A percentile compares a stretch with the other conserved stretches of the same genome.
Evolutionary conservation across 495 filamentous ascomycete genomes (phyloP).

Genomic region (Xylaria venustula): DNA sequence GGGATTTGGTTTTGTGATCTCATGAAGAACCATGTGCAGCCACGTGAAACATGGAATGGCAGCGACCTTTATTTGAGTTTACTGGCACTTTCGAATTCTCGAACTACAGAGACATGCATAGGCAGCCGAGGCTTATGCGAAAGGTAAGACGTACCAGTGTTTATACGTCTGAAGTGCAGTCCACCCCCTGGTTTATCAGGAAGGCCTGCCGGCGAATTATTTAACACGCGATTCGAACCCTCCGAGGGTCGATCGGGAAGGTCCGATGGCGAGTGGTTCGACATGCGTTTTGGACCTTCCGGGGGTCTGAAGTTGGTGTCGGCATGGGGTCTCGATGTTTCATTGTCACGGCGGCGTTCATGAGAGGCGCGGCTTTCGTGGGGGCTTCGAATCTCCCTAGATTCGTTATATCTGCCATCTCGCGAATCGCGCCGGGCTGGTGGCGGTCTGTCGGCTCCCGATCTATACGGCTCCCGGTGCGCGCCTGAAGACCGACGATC

Average conservation of each 20-base stretch:
- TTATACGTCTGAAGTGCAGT: neutral
- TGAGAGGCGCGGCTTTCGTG: conserved; percentile 9
- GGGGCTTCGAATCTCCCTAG: neutral
- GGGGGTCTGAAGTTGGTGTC: conserved; percentile 13
- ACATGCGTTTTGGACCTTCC: conserved; percentile 4
- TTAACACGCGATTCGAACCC: conserved; percentile 7
- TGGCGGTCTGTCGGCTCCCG: neutral
- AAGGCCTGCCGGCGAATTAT: conserved; percentile 17
- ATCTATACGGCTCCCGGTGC: neutral
- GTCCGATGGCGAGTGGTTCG: conserved; percentile 18
- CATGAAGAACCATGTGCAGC: too few relatives aligned
- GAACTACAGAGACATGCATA: neutral
- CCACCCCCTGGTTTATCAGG: neutral
- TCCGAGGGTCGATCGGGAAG: neutral
- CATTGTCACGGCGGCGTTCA: neutral
- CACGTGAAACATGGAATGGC: too few relatives aligned
- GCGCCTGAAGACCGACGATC: conserved; percentile 1
- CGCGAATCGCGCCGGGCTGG: conserved; percentile 2
- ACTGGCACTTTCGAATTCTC: too few relatives aligned
- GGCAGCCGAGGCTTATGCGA: too few relatives aligned
- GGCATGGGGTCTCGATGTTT: conserved; percentile 2
- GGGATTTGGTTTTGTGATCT: neutral
- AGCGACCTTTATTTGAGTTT: too few relatives aligned
- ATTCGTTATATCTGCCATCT: neutral
- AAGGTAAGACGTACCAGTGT: conserved; percentile 1